Evolutionary conservation across 1,284 basidiomycete genomes (phyloP), one percentile per base, ranked within the genome.

Genomic region (Rhodotorula glutinis): DNA sequence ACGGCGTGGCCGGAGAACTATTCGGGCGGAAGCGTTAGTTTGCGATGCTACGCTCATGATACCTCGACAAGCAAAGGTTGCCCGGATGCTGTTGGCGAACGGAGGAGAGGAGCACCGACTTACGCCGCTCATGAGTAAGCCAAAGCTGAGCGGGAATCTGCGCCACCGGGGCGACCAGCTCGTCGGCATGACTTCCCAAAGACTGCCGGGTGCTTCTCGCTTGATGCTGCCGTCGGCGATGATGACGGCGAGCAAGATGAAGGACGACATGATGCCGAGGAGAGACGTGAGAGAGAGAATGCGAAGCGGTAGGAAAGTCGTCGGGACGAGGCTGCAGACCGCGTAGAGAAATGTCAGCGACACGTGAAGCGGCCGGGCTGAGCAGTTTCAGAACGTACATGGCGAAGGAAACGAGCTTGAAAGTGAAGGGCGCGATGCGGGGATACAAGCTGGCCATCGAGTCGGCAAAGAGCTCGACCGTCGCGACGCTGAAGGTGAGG

Each of bases 81-180:
- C n/a, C n/a, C n/a, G n/a, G n/a, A n/a, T 21, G 21, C 25, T 27
- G 23, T 1, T 38, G n/a, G 41, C 3, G 14, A 19, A 14, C 40
- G 2, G 16, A 27, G 8, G 16, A n/a, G 41, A 27, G 5, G 10
- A 17, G 2, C 4, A 2, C 10, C 33, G 23, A 79, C 86, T 76
- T 77, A 91, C 89, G 27, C 94, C 93, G n/a, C 91, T 91, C 88
- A 98, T 92, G 77, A 97, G 88, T 63, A 98, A 81, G 4, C 94
- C 94, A 76, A 93, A 97, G 78, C 68, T 87, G 71, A 75, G 78
- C 71, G 86, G 78, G 77, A 84, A 66, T 78, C 79, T 74, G 76
- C 82, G 61, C 80, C 80, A 80, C 54, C 85, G 82, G 38, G 90
- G 82, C 1, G 82, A 82, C 17, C 87, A 71, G n/a, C 82, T 85